Evolutionary conservation across 2,329 filamentous ascomycete species (phyloP), one percentile per base, ranked within the genome.

Genomic region (Plenodomus biglobosus): DNA sequence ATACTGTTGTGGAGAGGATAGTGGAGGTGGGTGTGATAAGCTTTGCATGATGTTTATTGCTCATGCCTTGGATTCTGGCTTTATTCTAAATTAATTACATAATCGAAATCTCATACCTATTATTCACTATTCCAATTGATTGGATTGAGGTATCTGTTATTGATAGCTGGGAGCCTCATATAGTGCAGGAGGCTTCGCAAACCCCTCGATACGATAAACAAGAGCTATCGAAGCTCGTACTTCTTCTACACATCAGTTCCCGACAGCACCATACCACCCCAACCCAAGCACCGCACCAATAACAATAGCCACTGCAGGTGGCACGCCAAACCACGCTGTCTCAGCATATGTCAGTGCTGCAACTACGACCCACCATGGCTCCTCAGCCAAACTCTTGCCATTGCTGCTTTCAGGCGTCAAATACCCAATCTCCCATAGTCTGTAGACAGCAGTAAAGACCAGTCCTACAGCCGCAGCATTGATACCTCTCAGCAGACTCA

Each of bases 321-420:
- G 64, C 1, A 75, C 49, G n/a, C 58, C 56, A 42, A 75, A 75
- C 66, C 72, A 73, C 21, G 66, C 69, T 24, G 66, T 72, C 24
- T 70, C 72, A 0, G 71, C 70, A 56, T 75, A 76, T 7, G 68
- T 69, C 6, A 74, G 46, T 1, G 72, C 70, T 22, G 72, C 66
- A 18, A 76, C 68, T n/a, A 75, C 74, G 0, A 76, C 73, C 74
- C 74, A 77, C 73, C 70, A 76, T 1, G 74, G 71, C 57, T 76
- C 73, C 3, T 52, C 39, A 1, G 67, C 72, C 44, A 76, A 53
- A 48, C 64, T 70, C 35, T 59, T 64, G 5, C 74, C 73, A 39
- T 61, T 50, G 18, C 55, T 66, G 7, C 57, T 58, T 17, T 73
- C 63, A 3, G 66, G 63, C 18, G 72, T 73, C 35, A 76, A 37